Conservation (phyloP, 2,329 filamentous ascomycete species). For the Zasmidium citrigriseum region DNA sequence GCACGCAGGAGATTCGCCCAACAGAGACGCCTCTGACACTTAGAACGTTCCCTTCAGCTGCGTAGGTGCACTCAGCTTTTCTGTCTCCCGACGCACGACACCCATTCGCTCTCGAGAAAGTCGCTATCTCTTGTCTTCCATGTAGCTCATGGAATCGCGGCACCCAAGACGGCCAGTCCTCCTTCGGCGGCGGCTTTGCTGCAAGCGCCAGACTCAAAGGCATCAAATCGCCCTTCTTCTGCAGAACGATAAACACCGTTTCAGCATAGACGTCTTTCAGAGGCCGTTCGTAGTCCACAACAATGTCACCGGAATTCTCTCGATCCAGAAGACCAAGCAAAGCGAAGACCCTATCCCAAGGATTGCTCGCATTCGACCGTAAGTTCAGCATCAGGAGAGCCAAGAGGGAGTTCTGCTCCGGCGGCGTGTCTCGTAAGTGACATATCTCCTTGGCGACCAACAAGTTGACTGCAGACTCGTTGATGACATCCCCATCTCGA, state of each 20-base stretch:
- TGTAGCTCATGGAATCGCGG: background rate
- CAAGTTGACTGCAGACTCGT: background rate
- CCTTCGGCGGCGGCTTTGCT: background rate
- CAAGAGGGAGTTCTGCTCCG: background rate
- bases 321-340: background rate
- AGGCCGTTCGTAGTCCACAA: background rate
- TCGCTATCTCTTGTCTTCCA: no score
- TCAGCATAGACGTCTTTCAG: background rate
- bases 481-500: background rate
- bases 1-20: no score
- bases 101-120: no score
- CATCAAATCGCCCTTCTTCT: background rate
- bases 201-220: background rate
- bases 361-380: background rate
- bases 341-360: background rate
- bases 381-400: background rate
- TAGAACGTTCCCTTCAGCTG: no score
- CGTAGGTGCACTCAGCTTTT: no score
- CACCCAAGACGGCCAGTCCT: background rate
- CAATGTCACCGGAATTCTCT: background rate
- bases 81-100: no score
- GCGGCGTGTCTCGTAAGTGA: background rate
- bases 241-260: background rate
- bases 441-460: no score
- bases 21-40: no score